Base-by-base conservation (phyloP, 345 rosid genomes). In the Bruguiera sexangula region DNA sequence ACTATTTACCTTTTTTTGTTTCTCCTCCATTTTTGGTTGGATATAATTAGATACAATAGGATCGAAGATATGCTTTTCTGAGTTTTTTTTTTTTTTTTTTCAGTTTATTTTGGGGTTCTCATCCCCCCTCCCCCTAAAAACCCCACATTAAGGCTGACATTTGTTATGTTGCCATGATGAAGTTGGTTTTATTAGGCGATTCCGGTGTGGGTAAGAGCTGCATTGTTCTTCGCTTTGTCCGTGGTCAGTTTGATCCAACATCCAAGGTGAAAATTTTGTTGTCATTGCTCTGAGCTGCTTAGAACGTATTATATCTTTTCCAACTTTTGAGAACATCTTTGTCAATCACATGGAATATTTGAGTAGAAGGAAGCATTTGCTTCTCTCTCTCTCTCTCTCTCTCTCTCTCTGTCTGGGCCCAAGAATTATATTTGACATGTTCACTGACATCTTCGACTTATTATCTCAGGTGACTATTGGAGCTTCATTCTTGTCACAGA, bases 161-260 rank as follows among this genome's bases (percentile, higher is more conserved):
- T 71, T 26, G 9, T 65, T 67, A 63, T 19, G 66, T 73, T 78
- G 34, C 67, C 68, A 19, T 66, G 32, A 69, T 43, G 71, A 86
- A 94, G 98, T 84, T 91, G 71, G 98, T 94, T 71, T 74, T 94
- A 34, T 83, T 94, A 81, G 98, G 98, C 72, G 96, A 94, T 77
- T 94, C 98, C 51, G 98, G 98, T 72, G 98, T 94, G 24, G 98
- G 98, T 65, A 94, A 94, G 80, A 94, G 98, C 69, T 94, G 98
- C 75, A 94, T 94, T 66, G 98, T 94, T 65, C 97, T 94, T 61
- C 95, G 93, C n/a, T 94, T 94, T 84, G 98, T 94, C 71, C 94
- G 98, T 73, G 98, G 96, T 63, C 97, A 94, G 78, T 94, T 94
- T 82, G 98, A 94, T 63, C 95, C 98, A 11, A 87, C 98, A 29